Conservation (phyloP, 1,284 basidiomycete species). For the Termitomyces sp. region DNA sequence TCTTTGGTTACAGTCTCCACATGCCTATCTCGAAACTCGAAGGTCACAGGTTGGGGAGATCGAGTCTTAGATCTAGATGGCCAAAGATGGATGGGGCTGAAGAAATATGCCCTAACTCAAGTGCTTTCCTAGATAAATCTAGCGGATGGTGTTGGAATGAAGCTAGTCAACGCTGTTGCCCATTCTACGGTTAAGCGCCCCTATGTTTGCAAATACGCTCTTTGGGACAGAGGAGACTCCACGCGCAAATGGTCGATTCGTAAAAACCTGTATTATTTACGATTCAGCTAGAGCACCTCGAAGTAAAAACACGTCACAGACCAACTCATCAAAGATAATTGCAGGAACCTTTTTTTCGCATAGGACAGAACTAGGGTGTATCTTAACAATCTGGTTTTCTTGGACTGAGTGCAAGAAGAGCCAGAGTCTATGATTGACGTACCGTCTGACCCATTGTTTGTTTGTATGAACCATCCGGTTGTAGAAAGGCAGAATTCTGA, state of each 20-base stretch:
- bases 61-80: neutral
- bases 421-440: constrained; percentile 25
- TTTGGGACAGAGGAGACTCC: constrained; percentile 79
- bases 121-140: neutral
- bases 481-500: constrained; percentile 78
- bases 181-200: constrained; percentile 24
- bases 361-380: constrained; percentile 82
- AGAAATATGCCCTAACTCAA: neutral
- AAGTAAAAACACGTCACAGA: constrained; percentile 31
- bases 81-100: neutral
- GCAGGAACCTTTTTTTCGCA: constrained; percentile 76
- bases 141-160: neutral
- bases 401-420: constrained; percentile 1
- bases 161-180: constrained; percentile 6
- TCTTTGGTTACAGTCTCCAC: neutral
- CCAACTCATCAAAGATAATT: constrained; percentile 89
- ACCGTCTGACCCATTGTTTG: constrained; percentile 79
- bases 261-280: constrained; percentile 59
- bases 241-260: constrained; percentile 81
- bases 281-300: constrained; percentile 1
- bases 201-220: constrained; percentile 19
- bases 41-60: neutral
- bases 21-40: no score
- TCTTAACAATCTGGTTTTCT: constrained; percentile 64
- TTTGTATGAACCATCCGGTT: constrained; percentile 80